Evolutionary conservation across 2,329 filamentous ascomycete genomes (phyloP).

Genomic region (Hymenoscyphus fructigenus): DNA sequence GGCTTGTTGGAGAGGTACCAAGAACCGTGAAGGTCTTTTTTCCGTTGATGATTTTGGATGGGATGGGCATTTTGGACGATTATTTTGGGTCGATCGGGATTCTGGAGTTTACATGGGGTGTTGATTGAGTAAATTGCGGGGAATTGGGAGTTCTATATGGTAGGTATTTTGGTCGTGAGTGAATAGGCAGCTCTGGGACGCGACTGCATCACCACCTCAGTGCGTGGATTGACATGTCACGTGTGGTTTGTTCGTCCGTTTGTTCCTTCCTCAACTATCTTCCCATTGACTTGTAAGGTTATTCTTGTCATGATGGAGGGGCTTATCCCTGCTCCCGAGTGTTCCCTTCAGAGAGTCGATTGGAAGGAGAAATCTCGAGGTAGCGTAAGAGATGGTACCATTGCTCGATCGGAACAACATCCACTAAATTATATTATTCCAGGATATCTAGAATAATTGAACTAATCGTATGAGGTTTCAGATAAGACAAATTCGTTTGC

Average conservation of each 20-base stretch:
- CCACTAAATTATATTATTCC: too few relatives aligned
- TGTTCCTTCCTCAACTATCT: background rate
- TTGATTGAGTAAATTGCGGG: background rate
- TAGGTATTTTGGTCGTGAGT: background rate
- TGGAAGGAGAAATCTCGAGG: too few relatives aligned
- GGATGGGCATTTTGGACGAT: slow-evolving; percentile 23
- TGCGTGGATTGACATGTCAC: too few relatives aligned
- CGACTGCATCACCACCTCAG: background rate
- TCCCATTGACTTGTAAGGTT: too few relatives aligned
- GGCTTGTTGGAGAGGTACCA: slow-evolving; percentile 13
- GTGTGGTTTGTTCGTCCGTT: background rate
- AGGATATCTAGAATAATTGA: too few relatives aligned
- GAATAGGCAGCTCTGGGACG: background rate
- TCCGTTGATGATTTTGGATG: slow-evolving; percentile 21
- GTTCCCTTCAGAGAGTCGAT: too few relatives aligned
- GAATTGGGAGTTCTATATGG: background rate
- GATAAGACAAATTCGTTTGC: too few relatives aligned
- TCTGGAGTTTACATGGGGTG: background rate
- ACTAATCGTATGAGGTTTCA: too few relatives aligned
- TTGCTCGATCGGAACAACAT: too few relatives aligned
- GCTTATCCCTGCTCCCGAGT: too few relatives aligned
- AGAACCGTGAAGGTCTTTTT: slow-evolving; percentile 31
- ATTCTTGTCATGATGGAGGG: too few relatives aligned
- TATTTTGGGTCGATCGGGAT: background rate
- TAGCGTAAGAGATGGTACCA: too few relatives aligned